phyloP scores from a whole-genome alignment of 345 rosid species.

The Eucalyptus tenuipes region DNA sequence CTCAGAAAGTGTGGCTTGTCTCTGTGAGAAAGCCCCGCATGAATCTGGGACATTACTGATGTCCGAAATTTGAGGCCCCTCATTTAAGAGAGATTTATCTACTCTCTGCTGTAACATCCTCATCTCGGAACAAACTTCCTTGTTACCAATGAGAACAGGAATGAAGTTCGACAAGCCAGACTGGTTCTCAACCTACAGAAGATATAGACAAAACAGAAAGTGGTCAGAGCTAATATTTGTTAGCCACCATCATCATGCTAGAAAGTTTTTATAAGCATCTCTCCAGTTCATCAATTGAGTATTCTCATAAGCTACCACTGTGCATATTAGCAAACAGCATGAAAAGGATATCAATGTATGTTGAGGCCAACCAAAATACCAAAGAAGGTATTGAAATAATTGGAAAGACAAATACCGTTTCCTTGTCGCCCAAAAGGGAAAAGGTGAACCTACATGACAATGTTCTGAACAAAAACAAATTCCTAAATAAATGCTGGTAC shows the following conservation, averaged over 20 bases:
- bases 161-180: constrained; percentile 87
- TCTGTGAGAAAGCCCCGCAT: constrained; percentile 26
- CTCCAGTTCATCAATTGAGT: not conserved
- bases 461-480: not conserved
- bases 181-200: constrained; percentile 69
- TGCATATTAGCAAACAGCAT: not conserved
- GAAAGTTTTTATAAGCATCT: not conserved
- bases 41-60: constrained; percentile 10
- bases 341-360: not conserved
- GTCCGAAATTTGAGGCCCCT: not conserved
- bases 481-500: not conserved
- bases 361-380: not conserved
- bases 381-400: not conserved
- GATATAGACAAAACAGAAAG: not conserved
- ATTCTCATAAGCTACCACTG: not conserved
- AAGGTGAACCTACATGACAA: constrained; percentile 23
- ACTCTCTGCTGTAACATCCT: constrained; percentile 46
- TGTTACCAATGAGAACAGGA: constrained; percentile 66
- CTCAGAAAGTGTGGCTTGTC: constrained; percentile 46
- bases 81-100: constrained; percentile 14
- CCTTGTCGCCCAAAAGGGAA: not conserved
- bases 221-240: not conserved
- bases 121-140: constrained; percentile 71
- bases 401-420: not conserved
- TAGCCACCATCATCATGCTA: not conserved